These are phyloP conservation scores for Takakia lepidozioides DNA, from an alignment of 225 moss, liverwort and hornwort genomes.

Conservation along the genomic window DNA sequence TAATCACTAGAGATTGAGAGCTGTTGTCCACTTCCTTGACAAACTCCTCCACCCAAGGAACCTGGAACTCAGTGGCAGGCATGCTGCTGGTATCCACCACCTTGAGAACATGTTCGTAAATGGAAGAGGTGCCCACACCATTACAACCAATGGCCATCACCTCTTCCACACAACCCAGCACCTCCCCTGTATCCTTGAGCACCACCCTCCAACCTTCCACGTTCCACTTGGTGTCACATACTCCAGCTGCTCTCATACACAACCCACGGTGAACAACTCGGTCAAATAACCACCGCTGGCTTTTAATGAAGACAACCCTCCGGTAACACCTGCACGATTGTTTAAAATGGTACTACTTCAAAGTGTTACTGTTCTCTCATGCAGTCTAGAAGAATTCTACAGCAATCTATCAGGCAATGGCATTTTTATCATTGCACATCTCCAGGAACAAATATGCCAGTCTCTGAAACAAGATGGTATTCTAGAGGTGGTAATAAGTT, in stretches of 20 bases:
- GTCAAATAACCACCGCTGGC: not conserved
- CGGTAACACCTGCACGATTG: not conserved
- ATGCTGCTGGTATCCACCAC: slow-evolving; percentile 38
- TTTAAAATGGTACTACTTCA: not conserved
- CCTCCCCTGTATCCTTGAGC: slow-evolving; percentile 41
- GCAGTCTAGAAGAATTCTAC: too few relatives aligned
- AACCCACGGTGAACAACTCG: too few relatives aligned
- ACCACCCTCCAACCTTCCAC: slow-evolving; percentile 55
- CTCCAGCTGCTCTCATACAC: too few relatives aligned
- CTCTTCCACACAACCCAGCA: slow-evolving; percentile 46
- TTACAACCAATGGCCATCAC: slow-evolving; percentile 32
- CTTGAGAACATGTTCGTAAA: slow-evolving; percentile 42
- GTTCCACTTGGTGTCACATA: slow-evolving; percentile 37
- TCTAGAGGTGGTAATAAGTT: too few relatives aligned
- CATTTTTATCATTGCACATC: too few relatives aligned
- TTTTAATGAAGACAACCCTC: not conserved
- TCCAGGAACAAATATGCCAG: too few relatives aligned
- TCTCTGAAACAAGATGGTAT: too few relatives aligned
- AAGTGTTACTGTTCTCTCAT: not conserved
- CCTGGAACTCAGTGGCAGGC: slow-evolving; percentile 47
- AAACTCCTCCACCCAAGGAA: slow-evolving; percentile 62
- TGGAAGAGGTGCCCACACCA: slow-evolving; percentile 24
- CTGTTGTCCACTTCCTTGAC: slow-evolving; percentile 38
- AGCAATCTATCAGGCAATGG: too few relatives aligned
- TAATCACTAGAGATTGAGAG: slow-evolving; percentile 24